Evolutionary conservation across 1,139 yeast species (phyloP), one percentile per base, ranked within the genome.

Genomic region (Hemisphaericaspora xylofermentans): DNA sequence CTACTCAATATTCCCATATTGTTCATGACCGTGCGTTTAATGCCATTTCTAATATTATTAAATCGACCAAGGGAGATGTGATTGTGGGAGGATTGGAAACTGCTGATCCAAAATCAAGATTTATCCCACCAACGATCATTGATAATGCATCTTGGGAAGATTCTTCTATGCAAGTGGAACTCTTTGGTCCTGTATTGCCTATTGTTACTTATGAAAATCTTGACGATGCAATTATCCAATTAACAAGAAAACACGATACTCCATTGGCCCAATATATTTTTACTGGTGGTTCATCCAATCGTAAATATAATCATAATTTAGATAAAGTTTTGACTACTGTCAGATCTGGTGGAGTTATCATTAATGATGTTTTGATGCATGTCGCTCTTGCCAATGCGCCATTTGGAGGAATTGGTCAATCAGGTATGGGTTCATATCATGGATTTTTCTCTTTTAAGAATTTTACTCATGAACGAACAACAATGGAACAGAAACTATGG

Each of bases 131-230:
- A 12, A 86, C 96, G 0, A 64, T 91, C 24, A 70, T 88, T 21
- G 73, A 74, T 43, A 70, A 79, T 52, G 86, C 83, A 24, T 51
- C 59, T 6, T 80, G 86, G 76, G 67, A 74, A 33, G 97, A 91
- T 61, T 51, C 84, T 0, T 59, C 84, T 28, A 88, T 93, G 96
- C 56, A 73, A 47, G 79, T 73, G 36, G 98, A 91, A 61, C 63
- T 86, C 24, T 91, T 91, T 63, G 96, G 94, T 2, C 97, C 98
- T 6, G 66, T 91, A 7, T 68, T 91, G 51, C 97, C 98, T 14
- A 68, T 91, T 33, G 48, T 91, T 34, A 64, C 74, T 35, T 85
- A 80, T 58, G 52, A 63, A 2, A 64, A 75, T 42, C 68, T 88
- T 44, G 58, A 65, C 12, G 52, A 54, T 6, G 82, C 81, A 0